Percentiles rank a stretch among this genome's conserved stretches.
phyloP scores from a whole-genome alignment of 2,329 filamentous ascomycete genomes.

The Mycocentrospora acerina region DNA sequence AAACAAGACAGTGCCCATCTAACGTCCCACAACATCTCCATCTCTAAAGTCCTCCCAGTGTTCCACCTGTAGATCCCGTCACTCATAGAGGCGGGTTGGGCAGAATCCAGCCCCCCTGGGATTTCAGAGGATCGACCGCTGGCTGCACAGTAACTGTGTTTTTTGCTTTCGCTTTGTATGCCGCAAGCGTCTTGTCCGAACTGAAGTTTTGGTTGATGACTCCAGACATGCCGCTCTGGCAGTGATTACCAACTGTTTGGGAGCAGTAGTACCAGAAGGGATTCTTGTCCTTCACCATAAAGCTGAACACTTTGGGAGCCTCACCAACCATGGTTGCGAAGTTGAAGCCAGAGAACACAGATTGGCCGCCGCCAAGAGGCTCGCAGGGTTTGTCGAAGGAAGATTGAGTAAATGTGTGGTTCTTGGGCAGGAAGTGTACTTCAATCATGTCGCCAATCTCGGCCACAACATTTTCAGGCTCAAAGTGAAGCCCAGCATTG shows the following conservation, averaged over 20 bases:
- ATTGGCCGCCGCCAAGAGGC: slow-evolving; percentile 55
- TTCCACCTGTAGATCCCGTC: background rate
- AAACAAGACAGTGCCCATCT: background rate
- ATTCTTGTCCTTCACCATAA: slow-evolving; percentile 65
- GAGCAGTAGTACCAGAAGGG: slow-evolving; percentile 81
- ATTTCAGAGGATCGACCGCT: slow-evolving; percentile 12
- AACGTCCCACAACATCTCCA: background rate
- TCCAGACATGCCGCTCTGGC: slow-evolving; percentile 71
- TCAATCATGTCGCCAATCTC: slow-evolving; percentile 42
- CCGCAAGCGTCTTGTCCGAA: slow-evolving; percentile 25
- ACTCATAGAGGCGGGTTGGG: slow-evolving; percentile 28
- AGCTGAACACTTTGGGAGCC: slow-evolving; percentile 58
- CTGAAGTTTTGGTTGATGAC: slow-evolving; percentile 61
- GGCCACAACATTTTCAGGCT: slow-evolving; percentile 37
- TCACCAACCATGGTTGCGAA: slow-evolving; percentile 49
- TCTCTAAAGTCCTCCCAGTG: background rate
- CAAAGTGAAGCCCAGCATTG: slow-evolving; percentile 33
- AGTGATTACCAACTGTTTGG: slow-evolving; percentile 63
- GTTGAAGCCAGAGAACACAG: slow-evolving; percentile 65
- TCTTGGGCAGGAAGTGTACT: slow-evolving; percentile 55
- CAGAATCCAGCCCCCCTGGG: slow-evolving; percentile 24
- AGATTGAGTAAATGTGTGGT: slow-evolving; percentile 77
- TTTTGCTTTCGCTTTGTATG: slow-evolving; percentile 30
- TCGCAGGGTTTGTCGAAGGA: slow-evolving; percentile 69
- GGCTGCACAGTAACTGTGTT: slow-evolving; percentile 25